phyloP scores from a whole-genome alignment of 768 basidiomycete genomes.

The Lyophyllum atratum region DNA sequence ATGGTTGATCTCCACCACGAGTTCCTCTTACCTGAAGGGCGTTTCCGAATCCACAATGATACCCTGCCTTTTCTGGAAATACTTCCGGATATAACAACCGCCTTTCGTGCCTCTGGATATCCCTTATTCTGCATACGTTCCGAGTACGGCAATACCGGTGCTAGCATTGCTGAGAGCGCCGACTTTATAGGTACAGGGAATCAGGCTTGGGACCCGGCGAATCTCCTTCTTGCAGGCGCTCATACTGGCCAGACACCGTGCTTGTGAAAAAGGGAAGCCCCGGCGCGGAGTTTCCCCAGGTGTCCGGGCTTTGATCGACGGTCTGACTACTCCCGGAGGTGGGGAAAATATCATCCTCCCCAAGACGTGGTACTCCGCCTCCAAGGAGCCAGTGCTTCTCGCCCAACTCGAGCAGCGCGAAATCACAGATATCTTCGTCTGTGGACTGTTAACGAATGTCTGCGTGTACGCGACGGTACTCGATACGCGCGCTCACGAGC shows the following conservation, averaged over 20 bases:
- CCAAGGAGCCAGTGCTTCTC: conserved; percentile 24
- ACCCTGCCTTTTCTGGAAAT: conserved; percentile 19
- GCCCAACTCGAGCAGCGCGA: conserved; percentile 15
- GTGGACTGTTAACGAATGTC: conserved; percentile 26
- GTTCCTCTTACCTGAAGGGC: conserved; percentile 22
- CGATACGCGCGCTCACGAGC: conserved; percentile 19
- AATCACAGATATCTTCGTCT: conserved; percentile 21
- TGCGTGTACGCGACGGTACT: conserved; percentile 27
- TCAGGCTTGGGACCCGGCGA: conserved; percentile 1
- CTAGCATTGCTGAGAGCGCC: not conserved
- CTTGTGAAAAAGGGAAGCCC: conserved; percentile 21
- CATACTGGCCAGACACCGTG: conserved; percentile 26
- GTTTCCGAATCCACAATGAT: conserved; percentile 21
- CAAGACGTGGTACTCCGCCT: conserved; percentile 28
- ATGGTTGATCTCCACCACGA: conserved; percentile 31
- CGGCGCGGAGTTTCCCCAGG: conserved; percentile 21
- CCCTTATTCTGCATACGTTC: conserved; percentile 24
- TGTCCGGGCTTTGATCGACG: conserved; percentile 14
- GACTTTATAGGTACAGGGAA: not conserved
- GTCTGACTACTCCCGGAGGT: conserved; percentile 1
- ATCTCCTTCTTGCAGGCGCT: conserved; percentile 21
- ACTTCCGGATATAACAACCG: conserved; percentile 11
- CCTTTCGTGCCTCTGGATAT: conserved; percentile 17
- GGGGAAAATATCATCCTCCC: conserved; percentile 18
- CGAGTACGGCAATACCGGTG: conserved; percentile 14